Evolutionary conservation across 768 basidiomycete species (phyloP).

Genomic region (Psilocybe tampanensis): DNA sequence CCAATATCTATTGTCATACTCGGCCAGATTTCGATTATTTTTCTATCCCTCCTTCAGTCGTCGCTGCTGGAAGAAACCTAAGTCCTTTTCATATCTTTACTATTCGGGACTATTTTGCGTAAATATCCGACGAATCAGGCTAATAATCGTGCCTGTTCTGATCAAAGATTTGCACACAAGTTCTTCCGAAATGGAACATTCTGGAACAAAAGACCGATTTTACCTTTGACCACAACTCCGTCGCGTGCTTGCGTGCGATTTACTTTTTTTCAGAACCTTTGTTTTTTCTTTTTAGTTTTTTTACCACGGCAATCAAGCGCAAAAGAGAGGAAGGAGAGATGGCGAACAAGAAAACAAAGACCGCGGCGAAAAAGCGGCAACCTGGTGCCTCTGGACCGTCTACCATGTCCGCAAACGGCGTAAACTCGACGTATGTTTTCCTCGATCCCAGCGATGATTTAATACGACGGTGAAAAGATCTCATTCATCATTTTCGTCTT

Average conservation of each 20-base stretch:
- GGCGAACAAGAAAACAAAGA: constrained; percentile 15
- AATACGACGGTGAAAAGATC: background rate
- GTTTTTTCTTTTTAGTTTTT: background rate
- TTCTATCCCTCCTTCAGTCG: too few relatives aligned
- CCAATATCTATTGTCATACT: too few relatives aligned
- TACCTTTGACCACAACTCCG: background rate
- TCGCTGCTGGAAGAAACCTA: too few relatives aligned
- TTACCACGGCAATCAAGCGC: constrained; percentile 3
- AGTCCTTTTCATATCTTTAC: too few relatives aligned
- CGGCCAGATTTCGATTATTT: too few relatives aligned
- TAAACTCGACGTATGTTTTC: background rate
- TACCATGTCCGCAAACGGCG: background rate
- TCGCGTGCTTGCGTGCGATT: background rate
- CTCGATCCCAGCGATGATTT: too few relatives aligned
- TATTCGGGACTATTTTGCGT: background rate
- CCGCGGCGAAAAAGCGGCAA: constrained; percentile 11
- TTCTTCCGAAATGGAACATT: constrained; percentile 3
- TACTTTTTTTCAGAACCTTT: too few relatives aligned
- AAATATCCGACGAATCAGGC: background rate
- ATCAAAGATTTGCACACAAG: background rate
- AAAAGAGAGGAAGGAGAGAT: constrained; percentile 1
- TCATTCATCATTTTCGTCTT: background rate
- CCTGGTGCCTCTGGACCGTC: constrained; percentile 5
- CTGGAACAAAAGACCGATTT: background rate
- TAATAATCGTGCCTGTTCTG: too few relatives aligned